Evolutionary conservation across 1,284 basidiomycete species (phyloP).

Genomic region (Heterobasidion occidentale): DNA sequence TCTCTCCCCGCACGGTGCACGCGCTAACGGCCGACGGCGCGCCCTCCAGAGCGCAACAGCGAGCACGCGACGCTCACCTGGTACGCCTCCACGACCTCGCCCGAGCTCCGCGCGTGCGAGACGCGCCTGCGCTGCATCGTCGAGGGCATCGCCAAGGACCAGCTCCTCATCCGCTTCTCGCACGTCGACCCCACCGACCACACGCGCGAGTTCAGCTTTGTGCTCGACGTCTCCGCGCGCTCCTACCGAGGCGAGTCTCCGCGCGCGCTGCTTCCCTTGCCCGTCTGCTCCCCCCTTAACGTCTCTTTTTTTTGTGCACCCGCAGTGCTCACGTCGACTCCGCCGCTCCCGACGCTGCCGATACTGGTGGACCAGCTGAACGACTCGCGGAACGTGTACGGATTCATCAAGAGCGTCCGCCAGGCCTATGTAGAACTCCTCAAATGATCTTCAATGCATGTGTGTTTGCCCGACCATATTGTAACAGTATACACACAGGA

Average conservation of each 20-base stretch:
- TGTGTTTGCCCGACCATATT: too few relatives aligned
- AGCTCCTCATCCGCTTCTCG: constrained; percentile 67
- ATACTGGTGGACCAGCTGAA: constrained; percentile 60
- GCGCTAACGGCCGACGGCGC: too few relatives aligned
- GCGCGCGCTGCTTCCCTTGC: neutral
- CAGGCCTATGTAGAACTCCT: constrained; percentile 13
- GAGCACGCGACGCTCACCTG: constrained; percentile 56
- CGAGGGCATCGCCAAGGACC: constrained; percentile 68
- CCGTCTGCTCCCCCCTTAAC: neutral
- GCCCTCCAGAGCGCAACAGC: constrained; percentile 46
- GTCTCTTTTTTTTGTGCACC: too few relatives aligned
- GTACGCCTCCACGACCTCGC: constrained; percentile 45
- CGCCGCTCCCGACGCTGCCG: constrained; percentile 52
- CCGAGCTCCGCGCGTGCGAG: constrained; percentile 56
- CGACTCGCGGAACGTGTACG: constrained; percentile 50
- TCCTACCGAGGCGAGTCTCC: constrained; percentile 57
- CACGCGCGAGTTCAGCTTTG: constrained; percentile 62
- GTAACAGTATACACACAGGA: too few relatives aligned
- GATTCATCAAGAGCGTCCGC: constrained; percentile 53
- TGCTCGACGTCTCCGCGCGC: constrained; percentile 60
- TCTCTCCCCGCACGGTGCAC: constrained; percentile 14
- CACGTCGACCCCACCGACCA: constrained; percentile 51
- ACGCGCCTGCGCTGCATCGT: constrained; percentile 54
- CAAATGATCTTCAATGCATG: neutral
- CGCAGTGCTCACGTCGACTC: constrained; percentile 62